Percentiles rank a stretch among this genome's conserved stretches.
These are phyloP conservation scores for Tubosaeta sp. DNA, from an alignment of 768 basidiomycete genomes.

Conservation along the genomic window DNA sequence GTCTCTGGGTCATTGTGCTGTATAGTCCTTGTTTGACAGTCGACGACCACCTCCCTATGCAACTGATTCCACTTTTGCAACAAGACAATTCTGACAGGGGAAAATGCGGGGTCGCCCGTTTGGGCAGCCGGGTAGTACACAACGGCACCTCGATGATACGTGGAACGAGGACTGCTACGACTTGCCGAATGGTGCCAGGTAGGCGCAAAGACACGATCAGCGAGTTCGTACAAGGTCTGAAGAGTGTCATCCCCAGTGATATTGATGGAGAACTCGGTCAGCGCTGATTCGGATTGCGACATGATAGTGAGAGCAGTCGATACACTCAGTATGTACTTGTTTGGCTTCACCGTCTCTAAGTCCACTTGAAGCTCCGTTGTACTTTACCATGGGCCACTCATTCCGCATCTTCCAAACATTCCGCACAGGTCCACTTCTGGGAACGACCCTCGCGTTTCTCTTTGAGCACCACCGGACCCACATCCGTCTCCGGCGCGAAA, in stretches of 20 bases:
- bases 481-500: neutral
- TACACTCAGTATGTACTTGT: too few relatives aligned
- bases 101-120: conserved; percentile 5
- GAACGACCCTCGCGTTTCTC: neutral
- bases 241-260: neutral
- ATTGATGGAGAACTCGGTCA: neutral
- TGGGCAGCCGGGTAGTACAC: neutral
- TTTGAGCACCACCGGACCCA: neutral
- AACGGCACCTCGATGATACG: neutral
- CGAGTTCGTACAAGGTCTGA: conserved; percentile 14
- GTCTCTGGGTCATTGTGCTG: conserved; percentile 10
- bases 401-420: neutral
- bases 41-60: conserved; percentile 11
- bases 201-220: conserved; percentile 18
- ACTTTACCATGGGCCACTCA: too few relatives aligned
- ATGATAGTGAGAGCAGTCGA: neutral
- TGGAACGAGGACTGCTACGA: neutral
- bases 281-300: neutral
- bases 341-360: too few relatives aligned
- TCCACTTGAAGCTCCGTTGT: too few relatives aligned
- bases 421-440: neutral
- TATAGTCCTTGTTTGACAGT: conserved; percentile 15
- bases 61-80: conserved; percentile 6
- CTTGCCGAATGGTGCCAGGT: neutral
- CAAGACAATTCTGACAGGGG: conserved; percentile 14